Conservation (phyloP, 345 rosid genomes). For the Euphorbia tirucalli region DNA sequence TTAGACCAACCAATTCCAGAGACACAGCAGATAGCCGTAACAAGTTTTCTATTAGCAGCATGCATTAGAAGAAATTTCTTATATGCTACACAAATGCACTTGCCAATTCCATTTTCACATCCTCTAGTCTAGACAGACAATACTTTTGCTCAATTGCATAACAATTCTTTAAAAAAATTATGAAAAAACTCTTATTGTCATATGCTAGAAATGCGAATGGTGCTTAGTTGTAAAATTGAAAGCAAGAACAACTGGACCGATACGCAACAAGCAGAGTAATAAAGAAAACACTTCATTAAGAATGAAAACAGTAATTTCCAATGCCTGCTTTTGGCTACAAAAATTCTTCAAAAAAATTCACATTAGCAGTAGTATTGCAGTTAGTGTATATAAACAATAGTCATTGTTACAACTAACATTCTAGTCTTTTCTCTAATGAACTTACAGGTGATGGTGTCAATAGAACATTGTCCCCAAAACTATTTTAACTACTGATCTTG, state of each 20-base stretch:
- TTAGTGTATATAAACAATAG: neutral
- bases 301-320: neutral
- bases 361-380: neutral
- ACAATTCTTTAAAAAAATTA: no score
- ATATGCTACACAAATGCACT: neutral
- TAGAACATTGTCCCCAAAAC: neutral
- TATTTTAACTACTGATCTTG: neutral
- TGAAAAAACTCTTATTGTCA: no score
- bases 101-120: neutral
- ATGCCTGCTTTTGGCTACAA: neutral
- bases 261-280: neutral
- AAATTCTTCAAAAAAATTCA: neutral
- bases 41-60: no score
- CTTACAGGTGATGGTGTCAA: neutral
- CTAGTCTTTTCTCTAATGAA: neutral
- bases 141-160: neutral
- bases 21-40: neutral
- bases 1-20: neutral
- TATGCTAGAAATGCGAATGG: no score
- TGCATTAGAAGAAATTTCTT: no score
- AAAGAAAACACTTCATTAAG: neutral
- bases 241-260: neutral
- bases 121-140: neutral
- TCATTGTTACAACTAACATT: neutral
- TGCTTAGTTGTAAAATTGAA: neutral